These are phyloP conservation scores for Rhypophila decipiens DNA, from an alignment of 495 filamentous ascomycete genomes.

Conservation along the genomic window DNA sequence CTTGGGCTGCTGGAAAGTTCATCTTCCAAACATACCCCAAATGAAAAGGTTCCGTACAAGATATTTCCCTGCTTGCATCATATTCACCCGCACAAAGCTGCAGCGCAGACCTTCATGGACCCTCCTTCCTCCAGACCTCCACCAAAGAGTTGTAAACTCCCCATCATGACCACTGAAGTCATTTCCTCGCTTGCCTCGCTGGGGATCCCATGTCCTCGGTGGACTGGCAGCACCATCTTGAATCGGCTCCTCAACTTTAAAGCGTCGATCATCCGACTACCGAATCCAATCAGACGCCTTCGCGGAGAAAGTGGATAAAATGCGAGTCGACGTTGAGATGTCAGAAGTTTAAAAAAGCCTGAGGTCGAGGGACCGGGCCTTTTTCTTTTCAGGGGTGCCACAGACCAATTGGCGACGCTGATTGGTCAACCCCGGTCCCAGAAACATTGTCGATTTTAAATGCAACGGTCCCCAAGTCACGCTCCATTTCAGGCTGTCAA, in stretches of 20 bases:
- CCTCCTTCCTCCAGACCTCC: no score
- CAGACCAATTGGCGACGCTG: not conserved
- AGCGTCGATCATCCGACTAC: constrained; percentile 12
- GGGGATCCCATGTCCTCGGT: not conserved
- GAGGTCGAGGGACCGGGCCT: not conserved
- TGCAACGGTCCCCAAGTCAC: no score
- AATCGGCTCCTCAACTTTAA: constrained; percentile 10
- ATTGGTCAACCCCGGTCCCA: not conserved
- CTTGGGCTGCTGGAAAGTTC: no score
- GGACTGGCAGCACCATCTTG: not conserved
- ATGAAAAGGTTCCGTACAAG: no score
- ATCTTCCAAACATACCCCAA: no score
- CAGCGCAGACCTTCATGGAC: no score
- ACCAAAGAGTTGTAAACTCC: no score
- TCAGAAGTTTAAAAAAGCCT: constrained; percentile 17
- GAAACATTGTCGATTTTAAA: no score
- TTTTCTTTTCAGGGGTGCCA: not conserved
- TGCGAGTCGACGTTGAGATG: not conserved
- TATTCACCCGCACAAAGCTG: no score
- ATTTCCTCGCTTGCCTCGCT: not conserved
- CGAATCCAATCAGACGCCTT: constrained; percentile 9
- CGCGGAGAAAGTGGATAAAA: constrained; percentile 7
- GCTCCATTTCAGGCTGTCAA: no score
- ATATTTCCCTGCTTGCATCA: no score
- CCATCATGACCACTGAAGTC: not conserved